Percentiles rank a stretch among this genome's conserved stretches.
Conservation (phyloP, 73 alveolate genomes). For the Tetrahymena borealis region DNA sequence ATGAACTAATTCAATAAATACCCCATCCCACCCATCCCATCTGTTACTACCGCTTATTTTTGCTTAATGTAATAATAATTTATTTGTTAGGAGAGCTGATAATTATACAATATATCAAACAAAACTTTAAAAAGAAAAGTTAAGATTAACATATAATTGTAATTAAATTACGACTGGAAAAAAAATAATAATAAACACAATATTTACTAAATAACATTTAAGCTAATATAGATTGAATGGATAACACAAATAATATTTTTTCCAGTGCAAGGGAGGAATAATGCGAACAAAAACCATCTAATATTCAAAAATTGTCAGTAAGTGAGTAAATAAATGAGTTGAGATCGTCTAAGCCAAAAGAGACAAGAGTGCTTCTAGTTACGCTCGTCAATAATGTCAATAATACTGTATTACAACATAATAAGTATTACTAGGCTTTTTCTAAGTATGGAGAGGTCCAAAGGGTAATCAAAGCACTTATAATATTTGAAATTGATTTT, state of each 20-base stretch:
- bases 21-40: too few relatives aligned
- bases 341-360: not conserved
- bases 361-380: not conserved
- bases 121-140: too few relatives aligned
- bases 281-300: not conserved
- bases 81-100: too few relatives aligned
- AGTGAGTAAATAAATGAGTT: not conserved
- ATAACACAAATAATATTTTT: not conserved
- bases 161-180: too few relatives aligned
- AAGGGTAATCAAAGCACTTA: not conserved
- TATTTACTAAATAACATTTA: not conserved
- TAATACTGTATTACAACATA: not conserved
- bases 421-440: not conserved
- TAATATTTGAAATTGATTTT: not conserved
- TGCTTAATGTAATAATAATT: too few relatives aligned
- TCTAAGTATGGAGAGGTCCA: not conserved
- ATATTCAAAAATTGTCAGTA: not conserved
- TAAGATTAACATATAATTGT: too few relatives aligned
- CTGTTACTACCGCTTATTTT: too few relatives aligned
- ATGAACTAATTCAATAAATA: too few relatives aligned
- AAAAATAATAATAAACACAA: too few relatives aligned
- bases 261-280: not conserved
- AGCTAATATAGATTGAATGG: not conserved
- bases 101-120: too few relatives aligned
- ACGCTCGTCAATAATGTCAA: not conserved